These are phyloP conservation scores for Eucalyptus leucophloia DNA, from an alignment of 345 rosid genomes.

Conservation along the genomic window DNA sequence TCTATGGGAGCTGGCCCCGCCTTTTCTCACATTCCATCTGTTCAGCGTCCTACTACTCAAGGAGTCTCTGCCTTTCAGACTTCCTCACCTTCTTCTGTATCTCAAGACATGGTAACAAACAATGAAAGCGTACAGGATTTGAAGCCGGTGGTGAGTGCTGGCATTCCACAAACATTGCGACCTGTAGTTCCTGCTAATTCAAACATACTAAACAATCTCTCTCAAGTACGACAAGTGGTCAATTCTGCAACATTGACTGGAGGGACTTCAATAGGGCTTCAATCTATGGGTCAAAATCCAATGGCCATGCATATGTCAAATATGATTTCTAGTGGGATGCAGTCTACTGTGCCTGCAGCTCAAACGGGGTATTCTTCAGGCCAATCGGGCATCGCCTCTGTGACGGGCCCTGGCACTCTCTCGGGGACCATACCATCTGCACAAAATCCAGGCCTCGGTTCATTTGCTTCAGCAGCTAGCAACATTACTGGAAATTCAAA, in stretches of 20 bases:
- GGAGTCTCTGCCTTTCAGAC: slow-evolving; percentile 63
- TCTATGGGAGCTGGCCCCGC: slow-evolving; percentile 53
- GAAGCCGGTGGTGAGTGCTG: slow-evolving; percentile 71
- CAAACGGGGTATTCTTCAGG: slow-evolving; percentile 73
- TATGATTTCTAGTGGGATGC: slow-evolving; percentile 91
- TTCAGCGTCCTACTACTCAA: slow-evolving; percentile 69
- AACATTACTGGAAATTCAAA: slow-evolving; percentile 56
- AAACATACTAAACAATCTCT: slow-evolving; percentile 79
- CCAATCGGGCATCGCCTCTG: slow-evolving; percentile 47
- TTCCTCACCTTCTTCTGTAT: slow-evolving; percentile 58
- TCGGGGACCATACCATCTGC: slow-evolving; percentile 53
- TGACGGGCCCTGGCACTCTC: slow-evolving; percentile 55
- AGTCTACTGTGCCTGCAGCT: slow-evolving; percentile 69
- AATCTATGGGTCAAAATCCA: slow-evolving; percentile 65
- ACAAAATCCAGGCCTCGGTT: slow-evolving; percentile 41
- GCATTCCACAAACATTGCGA: slow-evolving; percentile 54
- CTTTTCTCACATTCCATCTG: slow-evolving; percentile 63
- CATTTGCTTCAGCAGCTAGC: slow-evolving; percentile 47
- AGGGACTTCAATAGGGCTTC: slow-evolving; percentile 76
- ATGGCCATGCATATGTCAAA: slow-evolving; percentile 94
- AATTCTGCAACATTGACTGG: slow-evolving; percentile 78
- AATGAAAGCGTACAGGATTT: slow-evolving; percentile 54
- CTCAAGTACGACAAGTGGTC: slow-evolving; percentile 85
- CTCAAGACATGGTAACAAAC: slow-evolving; percentile 62
- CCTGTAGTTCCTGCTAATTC: slow-evolving; percentile 79